Conservation (phyloP, 169 alveolate species). For the Toxoplasma gondii region DNA sequence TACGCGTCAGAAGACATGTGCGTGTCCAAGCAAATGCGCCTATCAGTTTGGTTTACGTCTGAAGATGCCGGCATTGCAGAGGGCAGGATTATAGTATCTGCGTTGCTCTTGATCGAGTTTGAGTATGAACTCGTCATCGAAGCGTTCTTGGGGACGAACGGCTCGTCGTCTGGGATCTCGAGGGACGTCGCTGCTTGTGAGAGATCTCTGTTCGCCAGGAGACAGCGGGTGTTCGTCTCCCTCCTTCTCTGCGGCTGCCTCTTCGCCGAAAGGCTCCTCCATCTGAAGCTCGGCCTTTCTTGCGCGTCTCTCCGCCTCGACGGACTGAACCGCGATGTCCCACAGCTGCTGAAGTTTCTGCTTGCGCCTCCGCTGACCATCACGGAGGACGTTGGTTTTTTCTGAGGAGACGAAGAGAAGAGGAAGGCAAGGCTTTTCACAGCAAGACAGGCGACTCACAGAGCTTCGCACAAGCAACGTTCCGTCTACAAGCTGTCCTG, state of each 20-base stretch:
- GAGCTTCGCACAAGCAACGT: no score
- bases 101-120: conserved; percentile 21
- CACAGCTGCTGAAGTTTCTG: conserved; percentile 66
- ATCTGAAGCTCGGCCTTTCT: conserved; percentile 51
- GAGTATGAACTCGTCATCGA: conserved; percentile 32
- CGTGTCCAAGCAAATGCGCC: background rate
- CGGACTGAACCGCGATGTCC: conserved; percentile 51
- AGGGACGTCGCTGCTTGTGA: conserved; percentile 9
- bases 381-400: background rate
- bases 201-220: conserved; percentile 51
- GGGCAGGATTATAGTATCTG: conserved; percentile 61
- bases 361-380: conserved; percentile 31
- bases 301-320: conserved; percentile 67
- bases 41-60: conserved; percentile 21
- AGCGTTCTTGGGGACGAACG: background rate
- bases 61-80: conserved; percentile 67
- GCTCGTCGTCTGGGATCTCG: background rate
- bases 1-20: background rate
- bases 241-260: background rate
- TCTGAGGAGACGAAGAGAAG: background rate
- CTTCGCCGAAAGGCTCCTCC: background rate
- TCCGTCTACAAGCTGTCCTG: no score
- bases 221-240: background rate
- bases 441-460: no score
- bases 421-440: no score